Percentiles rank a stretch among this genome's conserved stretches.
phyloP scores from a whole-genome alignment of 2,329 filamentous ascomycete species.

The Alternaria viburni region DNA sequence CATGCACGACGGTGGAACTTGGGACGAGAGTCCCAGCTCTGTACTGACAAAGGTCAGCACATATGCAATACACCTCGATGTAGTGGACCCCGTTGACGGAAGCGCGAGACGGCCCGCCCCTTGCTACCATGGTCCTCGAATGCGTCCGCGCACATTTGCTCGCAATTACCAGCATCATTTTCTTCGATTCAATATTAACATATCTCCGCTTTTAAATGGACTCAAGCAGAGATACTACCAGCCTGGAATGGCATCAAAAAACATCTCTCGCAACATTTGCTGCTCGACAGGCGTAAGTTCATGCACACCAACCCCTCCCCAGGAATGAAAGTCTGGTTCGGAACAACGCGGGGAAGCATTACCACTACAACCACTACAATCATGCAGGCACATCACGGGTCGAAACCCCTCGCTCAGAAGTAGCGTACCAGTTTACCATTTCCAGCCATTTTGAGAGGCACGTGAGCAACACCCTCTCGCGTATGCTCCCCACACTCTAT shows the following conservation, averaged over 20 bases:
- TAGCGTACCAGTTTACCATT: background rate
- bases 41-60: background rate
- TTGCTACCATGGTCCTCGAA: slow-evolving; percentile 10
- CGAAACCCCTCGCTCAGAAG: background rate
- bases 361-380: background rate
- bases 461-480: background rate
- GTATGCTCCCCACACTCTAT: background rate
- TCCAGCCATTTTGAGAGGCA: background rate
- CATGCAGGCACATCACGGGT: background rate
- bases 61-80: background rate
- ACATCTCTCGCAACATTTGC: background rate
- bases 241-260: background rate
- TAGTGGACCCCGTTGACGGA: slow-evolving; percentile 1
- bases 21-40: background rate
- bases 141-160: background rate
- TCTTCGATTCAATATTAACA: background rate
- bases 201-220: background rate
- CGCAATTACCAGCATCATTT: background rate
- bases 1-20: background rate
- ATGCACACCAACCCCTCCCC: background rate
- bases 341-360: background rate
- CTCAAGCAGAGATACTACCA: background rate
- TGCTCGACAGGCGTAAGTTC: background rate
- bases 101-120: slow-evolving; percentile 5
- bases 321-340: background rate